phyloP scores from a whole-genome alignment of 2,329 filamentous ascomycete genomes.

The Cercospora sp. region DNA sequence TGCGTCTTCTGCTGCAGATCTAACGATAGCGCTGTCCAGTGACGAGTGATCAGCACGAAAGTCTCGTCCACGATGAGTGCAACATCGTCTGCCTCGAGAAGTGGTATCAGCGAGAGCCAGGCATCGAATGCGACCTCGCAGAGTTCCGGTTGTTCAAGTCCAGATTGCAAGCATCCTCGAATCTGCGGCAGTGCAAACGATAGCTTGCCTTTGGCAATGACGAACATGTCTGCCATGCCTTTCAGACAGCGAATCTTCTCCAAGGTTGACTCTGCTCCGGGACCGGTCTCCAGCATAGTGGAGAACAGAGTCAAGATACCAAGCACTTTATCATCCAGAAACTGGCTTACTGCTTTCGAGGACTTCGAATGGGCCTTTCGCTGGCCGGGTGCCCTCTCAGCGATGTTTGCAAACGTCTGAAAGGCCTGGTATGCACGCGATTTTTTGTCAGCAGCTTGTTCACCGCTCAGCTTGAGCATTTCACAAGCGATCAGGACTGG shows the following conservation, averaged over 20 bases:
- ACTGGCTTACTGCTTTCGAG: conserved; percentile 64
- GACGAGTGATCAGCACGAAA: conserved; percentile 79
- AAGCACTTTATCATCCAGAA: conserved; percentile 79
- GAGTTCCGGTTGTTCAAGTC: conserved; percentile 72
- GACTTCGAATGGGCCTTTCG: conserved; percentile 49
- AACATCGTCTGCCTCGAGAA: conserved; percentile 76
- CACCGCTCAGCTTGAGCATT: conserved; percentile 75
- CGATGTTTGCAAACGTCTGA: conserved; percentile 48
- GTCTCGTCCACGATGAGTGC: conserved; percentile 81
- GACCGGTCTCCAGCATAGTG: conserved; percentile 63
- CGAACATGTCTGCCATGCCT: conserved; percentile 86
- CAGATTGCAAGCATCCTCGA: conserved; percentile 86
- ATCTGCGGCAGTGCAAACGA: conserved; percentile 86
- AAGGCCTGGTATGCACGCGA: conserved; percentile 51
- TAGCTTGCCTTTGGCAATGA: conserved; percentile 69
- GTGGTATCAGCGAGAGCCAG: conserved; percentile 76
- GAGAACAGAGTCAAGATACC: conserved; percentile 84
- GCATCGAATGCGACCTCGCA: conserved; percentile 76
- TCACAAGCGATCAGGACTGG: conserved; percentile 76
- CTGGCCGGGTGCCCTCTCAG: conserved; percentile 49
- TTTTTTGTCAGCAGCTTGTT: conserved; percentile 57
- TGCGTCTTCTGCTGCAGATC: conserved; percentile 61
- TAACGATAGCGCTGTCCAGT: conserved; percentile 70
- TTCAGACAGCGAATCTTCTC: conserved; percentile 78
- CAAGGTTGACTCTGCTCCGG: conserved; percentile 19